Conservation (phyloP, 2,329 filamentous ascomycete genomes). For the Fusarium sp. region DNA sequence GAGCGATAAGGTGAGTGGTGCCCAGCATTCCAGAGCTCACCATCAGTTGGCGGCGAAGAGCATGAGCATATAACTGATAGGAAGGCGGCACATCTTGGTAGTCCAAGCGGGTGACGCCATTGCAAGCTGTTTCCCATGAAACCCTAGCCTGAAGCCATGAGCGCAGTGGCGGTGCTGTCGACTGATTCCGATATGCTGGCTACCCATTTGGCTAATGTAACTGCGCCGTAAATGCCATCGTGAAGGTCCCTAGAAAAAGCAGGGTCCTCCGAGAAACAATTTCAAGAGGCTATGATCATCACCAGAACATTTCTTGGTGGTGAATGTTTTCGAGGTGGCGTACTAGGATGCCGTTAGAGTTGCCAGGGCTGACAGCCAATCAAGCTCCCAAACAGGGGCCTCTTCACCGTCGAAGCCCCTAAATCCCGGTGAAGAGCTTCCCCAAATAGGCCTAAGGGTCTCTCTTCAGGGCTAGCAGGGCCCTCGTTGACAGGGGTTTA, state of each 20-base stretch:
- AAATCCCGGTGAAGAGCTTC: constrained; percentile 5
- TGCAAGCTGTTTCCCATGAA: constrained; percentile 13
- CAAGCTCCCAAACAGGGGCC: constrained; percentile 13
- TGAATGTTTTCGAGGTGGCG: constrained; percentile 22
- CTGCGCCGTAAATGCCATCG: constrained; percentile 10
- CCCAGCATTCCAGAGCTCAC: constrained; percentile 38
- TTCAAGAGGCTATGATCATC: constrained; percentile 36
- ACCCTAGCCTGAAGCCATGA: constrained; percentile 7
- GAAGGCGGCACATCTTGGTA: constrained; percentile 30
- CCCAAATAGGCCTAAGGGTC: constrained; percentile 26
- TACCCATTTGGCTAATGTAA: not conserved
- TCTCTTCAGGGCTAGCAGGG: not conserved
- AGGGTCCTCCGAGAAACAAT: constrained; percentile 28
- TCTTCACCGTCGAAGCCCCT: constrained; percentile 18
- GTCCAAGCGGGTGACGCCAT: constrained; percentile 40
- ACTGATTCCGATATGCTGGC: constrained; percentile 6
- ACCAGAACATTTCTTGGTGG: constrained; percentile 17
- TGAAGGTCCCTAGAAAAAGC: constrained; percentile 20
- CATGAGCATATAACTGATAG: constrained; percentile 35
- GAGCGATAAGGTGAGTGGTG: constrained; percentile 37
- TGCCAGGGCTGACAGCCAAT: constrained; percentile 29
- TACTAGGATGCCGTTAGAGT: constrained; percentile 18
- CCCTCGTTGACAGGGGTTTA: constrained; percentile 22
- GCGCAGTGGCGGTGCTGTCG: not conserved
- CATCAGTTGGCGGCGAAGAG: constrained; percentile 23